Base-by-base conservation (phyloP, 2,329 filamentous ascomycete species). In the Paraphoma chrysanthemicola region DNA sequence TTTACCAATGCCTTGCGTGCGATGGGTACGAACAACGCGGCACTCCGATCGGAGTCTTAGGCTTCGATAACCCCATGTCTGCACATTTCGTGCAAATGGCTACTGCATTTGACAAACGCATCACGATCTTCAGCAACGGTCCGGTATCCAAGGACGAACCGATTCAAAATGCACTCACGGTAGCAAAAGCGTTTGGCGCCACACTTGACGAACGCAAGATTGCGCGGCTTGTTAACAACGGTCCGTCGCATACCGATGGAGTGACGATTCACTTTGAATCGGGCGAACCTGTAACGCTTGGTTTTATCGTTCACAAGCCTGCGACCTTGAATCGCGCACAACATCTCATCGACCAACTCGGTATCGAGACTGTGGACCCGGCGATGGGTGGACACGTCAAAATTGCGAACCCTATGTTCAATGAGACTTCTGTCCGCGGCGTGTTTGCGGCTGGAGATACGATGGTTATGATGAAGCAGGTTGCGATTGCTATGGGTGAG, bases 1-100 rank as follows among this genome's bases (percentile, higher is more conserved):
- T 73, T 33, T 87, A 84, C 60, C 85, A 87, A 63, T 88, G 85
- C 61, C 78, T 88, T 1, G 86, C 83, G 63, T 88, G 85, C 69
- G 80, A 87, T 59, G 86, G 86, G 4, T 88, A 80, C 66, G 86
- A 88, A 59, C 83, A 87, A 48, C 78, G 81, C 12, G 83, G 82
- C 1, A 63, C 62, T 1, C 63, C 73, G 0, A 67, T 72, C 5
- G 72, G 71, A 3, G 57, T 75, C 16, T 59, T 75, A 0, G 63
- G 58, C 2, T 70, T 67, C 31, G 54, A 59, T 9, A 60, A 51
- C n/a, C 67, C 70, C 1, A 56, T 58, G 48, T 62, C 58, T n/a
- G 48, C 59, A 3, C 72, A 73, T 49, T 44, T 68, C 3, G 66
- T 68, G 2, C 54, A 61, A 36, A 71, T 74, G 69, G 70, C 69